Base-by-base conservation (phyloP, 2,329 filamentous ascomycete species). In the Hymenoscyphus occultus region DNA sequence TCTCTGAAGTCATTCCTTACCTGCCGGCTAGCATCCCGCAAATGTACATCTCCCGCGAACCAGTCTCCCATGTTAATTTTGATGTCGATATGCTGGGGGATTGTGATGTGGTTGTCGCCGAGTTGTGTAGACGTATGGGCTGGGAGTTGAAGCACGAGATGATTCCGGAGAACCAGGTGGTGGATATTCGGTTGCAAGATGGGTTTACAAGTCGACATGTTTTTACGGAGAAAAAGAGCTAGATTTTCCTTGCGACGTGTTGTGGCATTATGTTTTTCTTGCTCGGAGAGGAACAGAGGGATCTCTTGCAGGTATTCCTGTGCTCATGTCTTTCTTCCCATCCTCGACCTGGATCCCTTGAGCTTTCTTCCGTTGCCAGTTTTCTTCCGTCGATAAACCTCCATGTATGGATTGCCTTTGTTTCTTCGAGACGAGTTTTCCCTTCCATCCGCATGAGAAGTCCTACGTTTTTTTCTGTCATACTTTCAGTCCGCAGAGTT, bases 81-180 rank as follows among this genome's bases (percentile, higher is more conserved):
- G 95, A 99, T 77, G 92, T 99, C 71, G 93, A 97, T 76, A 84
- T 99, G 63, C 83, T 98, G n/a, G 95, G 95, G 42, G 92, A 97
- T 76, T 97, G 94, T 78, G 95, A 99, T 75, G 85, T 93, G 51
- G 88, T 98, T 9, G 90, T 98, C 14, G 85, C 90, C 0, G 94
- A 98, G 79, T 84, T 99, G 61, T 94, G 91, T 75, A 85, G 88
- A 56, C 86, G 91, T 13, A 88, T 91, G 1, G 90, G 89, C 2
- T 98, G 95, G 95, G 81, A 86, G 6, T 78, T 97, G 62, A 76
- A 85, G 56, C 93, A 97, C 74, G 88, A 92, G 69, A 97, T 96
- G 72, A 95, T 96, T 67, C 87, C 89, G n/a, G 77, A 82, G 9
- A 80, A 84, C 40, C 87, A 92, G 76, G 78, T 81, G 64, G 81